phyloP scores from a whole-genome alignment of 2,329 filamentous ascomycete genomes.

The Teratosphaeria nubilosa region DNA sequence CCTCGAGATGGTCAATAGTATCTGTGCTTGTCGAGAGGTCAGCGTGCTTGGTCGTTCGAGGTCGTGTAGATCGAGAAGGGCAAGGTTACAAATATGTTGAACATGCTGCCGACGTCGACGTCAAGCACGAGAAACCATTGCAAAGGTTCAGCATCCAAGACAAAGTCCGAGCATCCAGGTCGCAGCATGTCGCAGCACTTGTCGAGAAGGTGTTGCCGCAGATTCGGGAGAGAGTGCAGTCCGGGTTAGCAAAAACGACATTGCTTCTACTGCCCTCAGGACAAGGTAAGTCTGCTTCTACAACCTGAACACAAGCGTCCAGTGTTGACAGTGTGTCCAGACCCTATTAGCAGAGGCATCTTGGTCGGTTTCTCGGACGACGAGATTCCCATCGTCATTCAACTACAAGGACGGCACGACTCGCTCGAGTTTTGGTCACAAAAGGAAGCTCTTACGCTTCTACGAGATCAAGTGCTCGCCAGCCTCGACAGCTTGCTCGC shows the following conservation, averaged over 20 bases:
- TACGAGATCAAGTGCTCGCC: conserved; percentile 14
- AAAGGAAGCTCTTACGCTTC: conserved; percentile 16
- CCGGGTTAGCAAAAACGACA: conserved; percentile 19
- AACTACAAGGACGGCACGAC: conserved; percentile 20
- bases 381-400: conserved; percentile 17
- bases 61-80: not conserved
- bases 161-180: conserved; percentile 20
- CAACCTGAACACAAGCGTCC: not conserved
- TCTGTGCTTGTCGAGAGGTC: not conserved
- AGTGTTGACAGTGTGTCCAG: conserved; percentile 6
- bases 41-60: not conserved
- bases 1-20: not conserved
- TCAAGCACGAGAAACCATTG: conserved; percentile 8
- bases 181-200: conserved; percentile 22
- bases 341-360: conserved; percentile 12
- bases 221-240: conserved; percentile 15
- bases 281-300: conserved; percentile 14
- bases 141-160: conserved; percentile 19
- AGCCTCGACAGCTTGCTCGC: conserved; percentile 9
- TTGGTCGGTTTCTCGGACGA: conserved; percentile 18
- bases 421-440: conserved; percentile 24
- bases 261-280: conserved; percentile 24
- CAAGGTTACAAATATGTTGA: not conserved
- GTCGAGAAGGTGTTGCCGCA: conserved; percentile 17
- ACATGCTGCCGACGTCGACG: not conserved